These are phyloP conservation scores for Parastagonospora nodorum DNA, from an alignment of 2,329 filamentous ascomycete species.

Conservation along the genomic window DNA sequence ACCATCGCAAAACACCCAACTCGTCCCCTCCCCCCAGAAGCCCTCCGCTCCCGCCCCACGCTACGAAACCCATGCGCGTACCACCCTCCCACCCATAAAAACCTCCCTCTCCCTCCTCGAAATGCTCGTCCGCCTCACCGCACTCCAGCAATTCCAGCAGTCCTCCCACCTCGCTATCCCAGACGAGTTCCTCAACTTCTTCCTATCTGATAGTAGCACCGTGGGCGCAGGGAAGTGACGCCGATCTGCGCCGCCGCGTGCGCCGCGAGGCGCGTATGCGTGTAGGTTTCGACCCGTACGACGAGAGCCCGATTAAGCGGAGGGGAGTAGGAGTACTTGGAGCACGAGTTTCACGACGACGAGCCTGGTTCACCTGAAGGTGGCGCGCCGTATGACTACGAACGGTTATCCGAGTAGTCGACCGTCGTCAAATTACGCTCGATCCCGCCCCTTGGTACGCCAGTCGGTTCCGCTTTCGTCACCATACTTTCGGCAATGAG, in stretches of 20 bases:
- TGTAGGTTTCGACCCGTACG: constrained; percentile 74
- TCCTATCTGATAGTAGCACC: constrained; percentile 71
- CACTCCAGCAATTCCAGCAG: constrained; percentile 91
- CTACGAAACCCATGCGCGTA: constrained; percentile 9
- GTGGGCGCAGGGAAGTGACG: constrained; percentile 68
- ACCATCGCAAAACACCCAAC: constrained; percentile 27
- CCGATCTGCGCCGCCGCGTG: constrained; percentile 63
- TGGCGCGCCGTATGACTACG: constrained; percentile 31
- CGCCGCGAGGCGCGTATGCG: constrained; percentile 64
- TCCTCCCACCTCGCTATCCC: constrained; percentile 85
- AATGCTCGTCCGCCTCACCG: constrained; percentile 82
- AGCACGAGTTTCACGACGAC: constrained; percentile 40
- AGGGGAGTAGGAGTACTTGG: constrained; percentile 70
- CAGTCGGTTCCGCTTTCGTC: constrained; percentile 9
- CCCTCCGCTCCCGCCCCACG: constrained; percentile 13
- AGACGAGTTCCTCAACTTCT: constrained; percentile 88
- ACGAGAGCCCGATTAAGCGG: constrained; percentile 70
- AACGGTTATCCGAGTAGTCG: constrained; percentile 33
- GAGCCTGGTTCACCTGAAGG: constrained; percentile 8
- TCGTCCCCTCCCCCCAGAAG: constrained; percentile 34
- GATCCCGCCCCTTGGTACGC: constrained; percentile 25
- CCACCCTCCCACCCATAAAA: constrained; percentile 57
- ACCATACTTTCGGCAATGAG: constrained; percentile 8
- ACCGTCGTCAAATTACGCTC: constrained; percentile 20
- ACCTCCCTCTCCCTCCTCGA: constrained; percentile 82